Evolutionary conservation across 2,329 filamentous ascomycete species (phyloP).

Genomic region (Talaromyces sp.): DNA sequence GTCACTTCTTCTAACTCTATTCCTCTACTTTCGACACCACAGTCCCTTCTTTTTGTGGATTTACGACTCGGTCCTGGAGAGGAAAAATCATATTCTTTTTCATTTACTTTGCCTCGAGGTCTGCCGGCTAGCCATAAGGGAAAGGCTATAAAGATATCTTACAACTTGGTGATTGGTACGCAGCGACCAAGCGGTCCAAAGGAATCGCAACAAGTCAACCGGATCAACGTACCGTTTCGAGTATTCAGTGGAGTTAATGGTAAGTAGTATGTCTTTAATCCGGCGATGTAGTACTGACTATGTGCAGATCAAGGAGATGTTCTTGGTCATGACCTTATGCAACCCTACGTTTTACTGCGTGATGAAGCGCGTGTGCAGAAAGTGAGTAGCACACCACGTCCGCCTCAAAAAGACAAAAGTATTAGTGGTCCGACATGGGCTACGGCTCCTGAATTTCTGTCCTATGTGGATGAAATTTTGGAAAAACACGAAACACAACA

Average conservation of each 20-base stretch:
- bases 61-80: slow-evolving; percentile 82
- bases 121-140: slow-evolving; percentile 89
- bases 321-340: slow-evolving; percentile 90
- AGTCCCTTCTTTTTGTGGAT: slow-evolving; percentile 94
- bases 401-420: slow-evolving; percentile 39
- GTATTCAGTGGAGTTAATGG: slow-evolving; percentile 90
- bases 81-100: slow-evolving; percentile 81
- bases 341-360: slow-evolving; percentile 81
- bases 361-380: slow-evolving; percentile 71
- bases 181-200: slow-evolving; percentile 75
- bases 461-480: slow-evolving; percentile 73
- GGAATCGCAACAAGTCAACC: slow-evolving; percentile 75
- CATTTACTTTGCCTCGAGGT: slow-evolving; percentile 79
- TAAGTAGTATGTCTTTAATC: slow-evolving; percentile 24
- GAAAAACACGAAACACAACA: slow-evolving; percentile 45
- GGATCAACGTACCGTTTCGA: slow-evolving; percentile 89
- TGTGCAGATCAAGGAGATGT: slow-evolving; percentile 68
- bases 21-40: slow-evolving; percentile 87
- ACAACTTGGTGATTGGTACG: slow-evolving; percentile 86
- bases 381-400: slow-evolving; percentile 40
- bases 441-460: slow-evolving; percentile 64
- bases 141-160: slow-evolving; percentile 89
- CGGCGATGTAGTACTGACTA: slow-evolving; percentile 23
- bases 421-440: slow-evolving; percentile 44
- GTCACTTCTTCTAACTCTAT: slow-evolving; percentile 81